phyloP scores from a whole-genome alignment of 2,329 filamentous ascomycete species.

The Decorospora gaudefroyi region DNA sequence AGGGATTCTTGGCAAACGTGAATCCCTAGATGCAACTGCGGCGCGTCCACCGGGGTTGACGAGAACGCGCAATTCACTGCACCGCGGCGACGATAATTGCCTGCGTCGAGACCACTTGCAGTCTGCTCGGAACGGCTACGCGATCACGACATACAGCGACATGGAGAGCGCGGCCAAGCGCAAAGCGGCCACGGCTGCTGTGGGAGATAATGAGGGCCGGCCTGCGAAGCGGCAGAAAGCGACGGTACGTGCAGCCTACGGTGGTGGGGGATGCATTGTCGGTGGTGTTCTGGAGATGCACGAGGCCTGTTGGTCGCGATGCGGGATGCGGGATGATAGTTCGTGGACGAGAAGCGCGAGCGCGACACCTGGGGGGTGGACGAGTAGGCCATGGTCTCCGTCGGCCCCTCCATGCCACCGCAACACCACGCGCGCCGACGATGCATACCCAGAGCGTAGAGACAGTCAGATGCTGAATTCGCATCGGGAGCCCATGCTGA shows the following conservation, averaged over 20 bases:
- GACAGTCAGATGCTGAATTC: background rate
- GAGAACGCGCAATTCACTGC: conserved; percentile 42
- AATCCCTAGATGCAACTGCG: conserved; percentile 20
- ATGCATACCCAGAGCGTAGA: conserved; percentile 18
- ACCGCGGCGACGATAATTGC: conserved; percentile 33
- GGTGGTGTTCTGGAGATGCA: conserved; percentile 28
- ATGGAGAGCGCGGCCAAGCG: conserved; percentile 59
- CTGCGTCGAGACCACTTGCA: conserved; percentile 15
- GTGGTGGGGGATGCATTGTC: conserved; percentile 28
- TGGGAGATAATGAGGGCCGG: conserved; percentile 58
- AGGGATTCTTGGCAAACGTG: conserved; percentile 10
- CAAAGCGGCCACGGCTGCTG: conserved; percentile 56
- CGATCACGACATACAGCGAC: conserved; percentile 35
- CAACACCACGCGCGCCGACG: conserved; percentile 36
- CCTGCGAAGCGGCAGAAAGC: conserved; percentile 63
- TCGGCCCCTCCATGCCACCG: conserved; percentile 33
- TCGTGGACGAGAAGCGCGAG: conserved; percentile 30
- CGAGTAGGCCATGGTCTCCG: conserved; percentile 36
- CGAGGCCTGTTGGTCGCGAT: conserved; percentile 30
- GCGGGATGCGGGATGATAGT: conserved; percentile 40
- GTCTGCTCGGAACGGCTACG: conserved; percentile 33
- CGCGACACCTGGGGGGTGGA: conserved; percentile 46
- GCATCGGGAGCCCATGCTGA: conserved; percentile 27
- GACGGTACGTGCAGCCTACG: conserved; percentile 57
- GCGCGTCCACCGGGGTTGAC: conserved; percentile 31